A percentile compares a stretch with the other conserved stretches of the same genome.
These are phyloP conservation scores for Penicillium sp. DNA, from an alignment of 2,329 filamentous ascomycete genomes.

Conservation along the genomic window DNA sequence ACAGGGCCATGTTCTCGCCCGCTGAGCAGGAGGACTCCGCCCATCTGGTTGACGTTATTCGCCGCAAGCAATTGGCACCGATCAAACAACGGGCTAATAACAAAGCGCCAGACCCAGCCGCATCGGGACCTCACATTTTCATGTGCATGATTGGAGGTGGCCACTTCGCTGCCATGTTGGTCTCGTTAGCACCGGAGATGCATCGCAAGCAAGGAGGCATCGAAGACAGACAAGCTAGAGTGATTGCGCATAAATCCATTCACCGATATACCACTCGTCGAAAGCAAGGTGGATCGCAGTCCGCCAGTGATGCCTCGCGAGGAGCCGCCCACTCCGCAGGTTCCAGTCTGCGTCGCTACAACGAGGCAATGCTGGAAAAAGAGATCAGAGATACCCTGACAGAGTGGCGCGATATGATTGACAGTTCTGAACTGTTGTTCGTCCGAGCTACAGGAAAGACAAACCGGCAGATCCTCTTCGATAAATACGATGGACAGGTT, in stretches of 20 bases:
- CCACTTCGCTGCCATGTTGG: constrained; percentile 95
- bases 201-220: constrained; percentile 69
- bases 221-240: constrained; percentile 80
- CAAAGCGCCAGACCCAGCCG: constrained; percentile 46
- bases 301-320: constrained; percentile 90
- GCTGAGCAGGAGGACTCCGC: constrained; percentile 68
- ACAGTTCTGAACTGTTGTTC: constrained; percentile 82
- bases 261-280: constrained; percentile 94
- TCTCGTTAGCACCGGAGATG: constrained; percentile 80
- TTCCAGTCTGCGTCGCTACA: constrained; percentile 85
- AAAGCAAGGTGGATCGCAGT: constrained; percentile 95
- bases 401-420: constrained; percentile 85
- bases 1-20: constrained; percentile 75
- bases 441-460: constrained; percentile 84
- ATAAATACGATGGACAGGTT: constrained; percentile 86
- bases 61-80: constrained; percentile 74
- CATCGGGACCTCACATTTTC: constrained; percentile 78
- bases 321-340: constrained; percentile 93
- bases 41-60: constrained; percentile 67
- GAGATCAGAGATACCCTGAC: constrained; percentile 79
- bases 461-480: constrained; percentile 85
- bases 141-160: constrained; percentile 98
- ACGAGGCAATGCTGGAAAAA: constrained; percentile 85
- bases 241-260: constrained; percentile 95
- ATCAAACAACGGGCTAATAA: constrained; percentile 46